Base-by-base conservation (phyloP, 140 eudicot species). In the Erigeron philadelphicus region DNA sequence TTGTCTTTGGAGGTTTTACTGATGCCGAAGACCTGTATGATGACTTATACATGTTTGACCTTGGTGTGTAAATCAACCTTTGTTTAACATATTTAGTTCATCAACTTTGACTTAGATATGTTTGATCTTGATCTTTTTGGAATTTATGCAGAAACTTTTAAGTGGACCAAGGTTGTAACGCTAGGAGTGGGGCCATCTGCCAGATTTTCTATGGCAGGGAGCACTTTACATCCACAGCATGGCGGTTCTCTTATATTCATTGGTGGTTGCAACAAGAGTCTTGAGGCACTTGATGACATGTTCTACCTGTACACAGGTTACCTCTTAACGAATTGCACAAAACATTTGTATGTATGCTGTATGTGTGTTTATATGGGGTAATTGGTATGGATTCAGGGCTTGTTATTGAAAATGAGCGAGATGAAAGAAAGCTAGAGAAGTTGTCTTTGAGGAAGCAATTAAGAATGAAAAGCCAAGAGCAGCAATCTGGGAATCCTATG, bases 1-100 rank as follows among this genome's bases (percentile, higher is more conserved):
- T 93, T 77, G 97, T 93, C 12, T 93, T 93, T 81, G 99, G 99
- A 53, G 99, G 99, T 62, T 93, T 93, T 87, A 84, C 95, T 45
- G 96, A 93, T 76, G 95, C 81, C 58, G 95, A 89, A 70, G 87
- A 84, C 74, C 82, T 93, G 21, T 93, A 71, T 73, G 91, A 89
- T 71, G 99, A 93, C 73, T 83, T 93, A 11, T 80, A 87, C 68
- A 78, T 89, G 90, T 90, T 93, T 76, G 96, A 93, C 67, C 71
- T 89, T 69, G 99, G 99, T 93, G 85, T 56, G 90, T 60, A 50
- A 55, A 11, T n/a, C 8, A 48, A 54, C n/a, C 50, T 12, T 68
- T 0, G 45, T 25, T 19, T 12, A 8, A 9, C 46, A 6, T 40
- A 53, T 19, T 6, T 41, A 4, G 11, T 15, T 31, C 7, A 31